These are phyloP conservation scores for Vanrija pseudolonga DNA, from an alignment of 1,284 basidiomycete genomes.

Conservation along the genomic window DNA sequence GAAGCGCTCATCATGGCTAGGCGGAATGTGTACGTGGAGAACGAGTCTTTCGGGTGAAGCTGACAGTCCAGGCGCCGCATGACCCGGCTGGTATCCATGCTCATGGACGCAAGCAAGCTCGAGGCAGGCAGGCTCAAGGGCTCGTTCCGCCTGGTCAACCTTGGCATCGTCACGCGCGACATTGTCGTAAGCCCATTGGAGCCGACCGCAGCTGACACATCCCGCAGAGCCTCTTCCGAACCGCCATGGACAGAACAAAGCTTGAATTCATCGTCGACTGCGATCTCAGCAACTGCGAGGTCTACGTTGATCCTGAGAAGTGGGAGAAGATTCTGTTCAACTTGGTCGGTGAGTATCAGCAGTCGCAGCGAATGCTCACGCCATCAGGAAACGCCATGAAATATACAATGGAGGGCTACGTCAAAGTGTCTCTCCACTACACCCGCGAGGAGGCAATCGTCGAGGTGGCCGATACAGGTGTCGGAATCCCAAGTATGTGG, in stretches of 20 bases:
- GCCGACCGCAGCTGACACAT: neutral
- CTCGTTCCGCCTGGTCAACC: constrained; percentile 43
- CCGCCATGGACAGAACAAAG: constrained; percentile 31
- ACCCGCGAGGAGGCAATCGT: constrained; percentile 25
- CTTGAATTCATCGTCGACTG: constrained; percentile 45
- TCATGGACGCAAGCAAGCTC: constrained; percentile 46
- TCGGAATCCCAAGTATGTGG: constrained; percentile 43
- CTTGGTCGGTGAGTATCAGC: constrained; percentile 30
- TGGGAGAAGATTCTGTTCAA: constrained; percentile 53
- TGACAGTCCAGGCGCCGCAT: constrained; percentile 23
- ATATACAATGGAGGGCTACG: constrained; percentile 38
- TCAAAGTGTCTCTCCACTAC: constrained; percentile 32
- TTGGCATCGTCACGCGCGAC: constrained; percentile 47
- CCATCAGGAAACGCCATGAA: constrained; percentile 43
- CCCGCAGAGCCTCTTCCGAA: constrained; percentile 42
- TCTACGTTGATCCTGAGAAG: constrained; percentile 48
- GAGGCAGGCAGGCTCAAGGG: constrained; percentile 45
- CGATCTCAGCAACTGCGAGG: constrained; percentile 33
- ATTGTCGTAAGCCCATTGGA: constrained; percentile 32
- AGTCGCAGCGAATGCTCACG: neutral
- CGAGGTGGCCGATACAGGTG: constrained; percentile 48
- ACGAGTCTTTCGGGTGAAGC: neutral
- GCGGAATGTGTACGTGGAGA: constrained; percentile 32
- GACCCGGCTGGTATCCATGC: constrained; percentile 42
- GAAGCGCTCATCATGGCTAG: constrained; percentile 43